A percentile compares a stretch with the other conserved stretches of the same genome.
These are phyloP conservation scores for Teratosphaeria zuluensis DNA, from an alignment of 2,329 filamentous ascomycete species.

Conservation along the genomic window DNA sequence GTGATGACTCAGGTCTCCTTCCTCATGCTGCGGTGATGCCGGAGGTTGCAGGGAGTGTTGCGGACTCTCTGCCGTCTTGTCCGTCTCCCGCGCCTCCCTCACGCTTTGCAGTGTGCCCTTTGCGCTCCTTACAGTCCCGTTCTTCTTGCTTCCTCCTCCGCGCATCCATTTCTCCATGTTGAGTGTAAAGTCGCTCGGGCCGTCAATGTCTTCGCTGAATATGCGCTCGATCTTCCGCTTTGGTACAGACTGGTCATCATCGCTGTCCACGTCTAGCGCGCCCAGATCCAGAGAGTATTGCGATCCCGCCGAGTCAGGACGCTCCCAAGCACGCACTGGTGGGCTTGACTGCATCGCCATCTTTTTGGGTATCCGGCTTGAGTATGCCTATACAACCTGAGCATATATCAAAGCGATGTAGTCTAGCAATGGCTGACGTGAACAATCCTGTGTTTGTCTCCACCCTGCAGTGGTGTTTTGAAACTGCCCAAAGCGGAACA, in stretches of 20 bases:
- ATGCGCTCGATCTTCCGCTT: conserved; percentile 20
- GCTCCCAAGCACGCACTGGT: conserved; percentile 15
- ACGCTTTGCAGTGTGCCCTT: conserved; percentile 3
- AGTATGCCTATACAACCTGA: not conserved
- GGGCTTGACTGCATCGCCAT: conserved; percentile 21
- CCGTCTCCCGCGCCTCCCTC: conserved; percentile 2
- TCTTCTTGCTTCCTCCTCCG: conserved; percentile 12
- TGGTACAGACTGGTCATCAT: conserved; percentile 11
- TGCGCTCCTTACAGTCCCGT: conserved; percentile 8
- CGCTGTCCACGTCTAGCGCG: conserved; percentile 19
- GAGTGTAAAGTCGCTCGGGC: conserved; percentile 28
- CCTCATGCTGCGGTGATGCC: conserved; percentile 1
- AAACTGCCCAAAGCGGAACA: not conserved
- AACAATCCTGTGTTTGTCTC: no score
- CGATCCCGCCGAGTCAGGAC: conserved; percentile 13
- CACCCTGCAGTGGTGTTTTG: not conserved
- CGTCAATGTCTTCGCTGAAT: conserved; percentile 28
- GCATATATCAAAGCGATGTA: not conserved
- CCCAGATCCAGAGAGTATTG: conserved; percentile 26
- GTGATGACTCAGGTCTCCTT: conserved; percentile 17
- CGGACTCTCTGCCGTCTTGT: not conserved
- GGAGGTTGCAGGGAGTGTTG: not conserved
- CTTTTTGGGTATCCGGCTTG: not conserved
- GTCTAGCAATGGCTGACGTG: not conserved
- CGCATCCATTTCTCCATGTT: conserved; percentile 27